Evolutionary conservation across 1,139 yeast genomes (phyloP).

Genomic region (Lodderomyces oxycetoniae): DNA sequence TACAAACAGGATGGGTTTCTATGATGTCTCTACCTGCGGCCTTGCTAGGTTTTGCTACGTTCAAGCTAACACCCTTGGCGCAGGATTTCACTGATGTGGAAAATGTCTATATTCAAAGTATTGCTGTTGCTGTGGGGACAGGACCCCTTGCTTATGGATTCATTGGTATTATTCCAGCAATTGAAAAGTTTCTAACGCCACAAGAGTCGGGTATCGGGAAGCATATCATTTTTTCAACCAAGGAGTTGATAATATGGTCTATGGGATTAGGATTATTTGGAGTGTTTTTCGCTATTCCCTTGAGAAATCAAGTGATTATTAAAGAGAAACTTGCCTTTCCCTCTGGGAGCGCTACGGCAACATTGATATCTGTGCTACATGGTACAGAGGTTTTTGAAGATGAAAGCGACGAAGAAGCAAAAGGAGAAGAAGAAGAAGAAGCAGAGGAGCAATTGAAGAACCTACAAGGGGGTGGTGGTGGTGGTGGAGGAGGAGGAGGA

Average conservation of each 20-base stretch:
- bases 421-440: slow-evolving; percentile 3
- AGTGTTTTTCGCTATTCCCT: slow-evolving; percentile 88
- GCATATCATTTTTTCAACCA: slow-evolving; percentile 32
- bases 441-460: background rate
- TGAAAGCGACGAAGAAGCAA: slow-evolving; percentile 9
- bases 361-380: slow-evolving; percentile 81
- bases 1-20: slow-evolving; percentile 98
- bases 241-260: slow-evolving; percentile 74
- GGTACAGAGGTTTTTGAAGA: slow-evolving; percentile 56
- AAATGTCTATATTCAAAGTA: slow-evolving; percentile 85
- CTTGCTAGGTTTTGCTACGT: slow-evolving; percentile 75
- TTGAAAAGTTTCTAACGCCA: slow-evolving; percentile 75
- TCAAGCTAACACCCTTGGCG: slow-evolving; percentile 50
- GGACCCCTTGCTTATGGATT: slow-evolving; percentile 95
- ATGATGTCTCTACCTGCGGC: slow-evolving; percentile 99
- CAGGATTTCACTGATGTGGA: slow-evolving; percentile 78
- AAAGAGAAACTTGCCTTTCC: slow-evolving; percentile 87
- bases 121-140: slow-evolving; percentile 95
- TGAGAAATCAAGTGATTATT: slow-evolving; percentile 79
- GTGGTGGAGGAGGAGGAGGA: background rate
- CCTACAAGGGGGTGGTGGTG: background rate
- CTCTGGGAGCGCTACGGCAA: slow-evolving; percentile 94
- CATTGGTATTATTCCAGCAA: slow-evolving; percentile 95
- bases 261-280: slow-evolving; percentile 88
- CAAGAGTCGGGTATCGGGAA: slow-evolving; percentile 69